Evolutionary conservation across 1,139 yeast species (phyloP), one percentile per base, ranked within the genome.

Genomic region (Lodderomyces pseudojiufengensis): DNA sequence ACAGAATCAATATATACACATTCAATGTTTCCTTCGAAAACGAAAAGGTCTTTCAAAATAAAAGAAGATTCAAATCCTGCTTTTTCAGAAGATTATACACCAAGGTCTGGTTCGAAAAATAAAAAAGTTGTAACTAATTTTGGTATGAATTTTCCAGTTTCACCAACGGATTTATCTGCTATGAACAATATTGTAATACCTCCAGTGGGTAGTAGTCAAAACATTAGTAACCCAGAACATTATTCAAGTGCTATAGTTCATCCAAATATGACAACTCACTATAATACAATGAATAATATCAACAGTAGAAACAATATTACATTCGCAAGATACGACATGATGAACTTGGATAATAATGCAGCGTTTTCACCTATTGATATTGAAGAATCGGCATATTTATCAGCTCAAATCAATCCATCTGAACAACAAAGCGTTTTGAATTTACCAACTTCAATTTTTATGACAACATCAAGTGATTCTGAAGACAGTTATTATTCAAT

Each of bases 181-280:
- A 27, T 40, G 9, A 39, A 45, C 29, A 43, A 39, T 11, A 40
- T 45, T 9, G 33, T 43, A 8, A 40, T 45, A 13, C 47, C 48
- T 4, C 47, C 48, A 9, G 40, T 45, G 14, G 44, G 45, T 10
- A 23, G 38, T 5, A 36, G 30, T 18, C 35, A 27, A 15, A 32
- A 22, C 11, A 31, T 35, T 22, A 24, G 29, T 4, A 26, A 42
- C 32, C 47, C 44, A 3, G 33, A 31, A 24, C 21, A 33, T 14
- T 45, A 35, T 28, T 23, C 42, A 3, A 39, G 38, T 25, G 20
- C 45, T 9, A 38, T 42, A n/a, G 31, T 41, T 5, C 48, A 44
- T 32, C 46, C 47, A 12, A 44, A 44, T 26, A 41, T 39, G 15
- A 15, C 36, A 31, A 16, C 11, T 11, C 29, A 12, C 1, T 16